Conservation (phyloP, 2,329 filamentous ascomycete genomes). For the Passalora sequoiae region DNA sequence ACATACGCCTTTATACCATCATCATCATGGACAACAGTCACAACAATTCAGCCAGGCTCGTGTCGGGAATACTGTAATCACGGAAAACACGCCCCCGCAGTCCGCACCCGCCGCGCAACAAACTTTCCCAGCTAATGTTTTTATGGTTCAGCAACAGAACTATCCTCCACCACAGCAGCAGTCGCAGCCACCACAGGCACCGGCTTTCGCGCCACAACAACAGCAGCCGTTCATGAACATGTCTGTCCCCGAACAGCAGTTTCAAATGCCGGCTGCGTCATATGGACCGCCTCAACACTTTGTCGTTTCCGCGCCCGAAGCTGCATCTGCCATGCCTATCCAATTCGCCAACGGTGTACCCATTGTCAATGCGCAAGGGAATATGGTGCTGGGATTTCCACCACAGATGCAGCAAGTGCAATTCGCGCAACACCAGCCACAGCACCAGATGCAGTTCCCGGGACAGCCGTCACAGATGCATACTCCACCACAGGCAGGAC, state of each 20-base stretch:
- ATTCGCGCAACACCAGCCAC: conserved; percentile 20
- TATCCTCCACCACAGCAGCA: conserved; percentile 7
- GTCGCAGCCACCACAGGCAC: conserved; percentile 16
- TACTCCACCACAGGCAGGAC: conserved; percentile 11
- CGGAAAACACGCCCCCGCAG: conserved; percentile 47
- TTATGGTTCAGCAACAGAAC: conserved; percentile 28
- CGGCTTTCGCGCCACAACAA: conserved; percentile 10
- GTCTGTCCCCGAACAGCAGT: conserved; percentile 21
- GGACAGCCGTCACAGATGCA: conserved; percentile 13
- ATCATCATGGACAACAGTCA: conserved; percentile 20
- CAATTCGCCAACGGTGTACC: conserved; percentile 26
- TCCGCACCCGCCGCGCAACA: conserved; percentile 48
- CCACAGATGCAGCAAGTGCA: conserved; percentile 23
- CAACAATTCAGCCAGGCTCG: conserved; percentile 22
- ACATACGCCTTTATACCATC: conserved; percentile 38
- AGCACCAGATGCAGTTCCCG: conserved; percentile 8
- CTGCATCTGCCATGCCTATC: conserved; percentile 14
- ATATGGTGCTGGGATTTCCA: conserved; percentile 24
- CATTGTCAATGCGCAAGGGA: conserved; percentile 23
- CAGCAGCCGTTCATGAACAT: conserved; percentile 29
- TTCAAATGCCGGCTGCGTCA: conserved; percentile 12
- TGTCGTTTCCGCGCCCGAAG: conserved; percentile 10
- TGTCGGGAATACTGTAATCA: conserved; percentile 31
- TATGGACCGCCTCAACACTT: conserved; percentile 17
- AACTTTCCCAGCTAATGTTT: conserved; percentile 38